phyloP scores from a whole-genome alignment of 805 yeast genomes.

The Candida cerambycidarum region DNA sequence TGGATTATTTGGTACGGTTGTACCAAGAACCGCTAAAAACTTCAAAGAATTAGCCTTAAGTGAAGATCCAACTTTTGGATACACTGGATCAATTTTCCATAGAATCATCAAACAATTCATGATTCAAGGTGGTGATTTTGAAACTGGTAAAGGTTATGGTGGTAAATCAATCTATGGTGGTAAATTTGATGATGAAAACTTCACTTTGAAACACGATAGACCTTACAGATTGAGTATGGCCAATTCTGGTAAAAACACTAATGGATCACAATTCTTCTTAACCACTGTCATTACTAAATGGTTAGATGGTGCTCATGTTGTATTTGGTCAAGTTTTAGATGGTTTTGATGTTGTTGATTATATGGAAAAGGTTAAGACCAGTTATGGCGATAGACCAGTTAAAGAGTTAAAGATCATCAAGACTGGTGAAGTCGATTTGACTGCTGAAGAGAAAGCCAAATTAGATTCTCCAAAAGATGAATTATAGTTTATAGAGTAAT shows the following conservation, averaged over 20 bases:
- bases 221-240: constrained; percentile 92
- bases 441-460: constrained; percentile 18
- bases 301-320: constrained; percentile 95
- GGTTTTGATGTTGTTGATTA: constrained; percentile 80
- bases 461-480: constrained; percentile 13
- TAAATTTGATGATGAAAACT: constrained; percentile 77
- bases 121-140: constrained; percentile 52
- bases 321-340: constrained; percentile 89
- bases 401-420: constrained; percentile 62
- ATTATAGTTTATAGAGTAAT: no score
- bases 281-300: constrained; percentile 88
- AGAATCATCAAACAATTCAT: constrained; percentile 48
- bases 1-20: constrained; percentile 86
- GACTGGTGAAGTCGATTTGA: constrained; percentile 63
- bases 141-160: constrained; percentile 47
- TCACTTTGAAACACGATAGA: constrained; percentile 68
- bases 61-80: constrained; percentile 44
- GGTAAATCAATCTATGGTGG: constrained; percentile 61
- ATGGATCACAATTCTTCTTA: constrained; percentile 96
- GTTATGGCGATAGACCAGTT: constrained; percentile 65
- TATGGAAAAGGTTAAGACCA: constrained; percentile 72
- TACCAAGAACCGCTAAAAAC: constrained; percentile 95
- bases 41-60: constrained; percentile 87
- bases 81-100: constrained; percentile 46
- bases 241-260: constrained; percentile 97